Percentiles rank a stretch among this genome's conserved stretches.
Conservation (phyloP, 2,329 filamentous ascomycete species). For the Diaporthe amygdali region DNA sequence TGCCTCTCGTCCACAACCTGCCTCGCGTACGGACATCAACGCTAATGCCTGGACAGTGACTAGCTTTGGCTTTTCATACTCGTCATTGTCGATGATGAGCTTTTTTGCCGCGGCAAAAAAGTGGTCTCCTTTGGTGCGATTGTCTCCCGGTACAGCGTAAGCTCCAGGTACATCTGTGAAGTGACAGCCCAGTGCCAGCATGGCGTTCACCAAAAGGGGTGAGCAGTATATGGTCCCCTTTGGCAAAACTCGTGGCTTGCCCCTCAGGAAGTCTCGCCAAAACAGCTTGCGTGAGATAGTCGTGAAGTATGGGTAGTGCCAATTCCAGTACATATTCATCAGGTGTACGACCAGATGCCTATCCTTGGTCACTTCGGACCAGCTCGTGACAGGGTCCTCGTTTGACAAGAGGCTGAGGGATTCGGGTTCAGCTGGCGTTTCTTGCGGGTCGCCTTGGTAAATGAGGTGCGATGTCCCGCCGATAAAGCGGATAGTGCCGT, state of each 20-base stretch:
- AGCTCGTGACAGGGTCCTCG: conserved; percentile 78
- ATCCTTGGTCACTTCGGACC: conserved; percentile 87
- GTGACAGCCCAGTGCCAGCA: conserved; percentile 91
- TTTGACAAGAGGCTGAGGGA: conserved; percentile 53
- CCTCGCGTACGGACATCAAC: conserved; percentile 95
- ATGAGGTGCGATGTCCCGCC: conserved; percentile 94
- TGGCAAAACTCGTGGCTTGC: conserved; percentile 59
- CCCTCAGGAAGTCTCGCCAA: conserved; percentile 81
- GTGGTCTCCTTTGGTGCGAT: conserved; percentile 88
- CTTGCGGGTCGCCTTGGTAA: conserved; percentile 65
- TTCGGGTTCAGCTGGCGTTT: conserved; percentile 46
- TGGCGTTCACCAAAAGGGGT: conserved; percentile 87
- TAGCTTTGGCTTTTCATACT: conserved; percentile 87
- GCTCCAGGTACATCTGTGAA: conserved; percentile 82
- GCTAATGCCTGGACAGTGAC: conserved; percentile 93
- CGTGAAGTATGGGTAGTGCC: conserved; percentile 97
- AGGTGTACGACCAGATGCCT: conserved; percentile 81
- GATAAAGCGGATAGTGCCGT: conserved; percentile 88
- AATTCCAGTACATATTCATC: conserved; percentile 97
- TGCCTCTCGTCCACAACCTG: conserved; percentile 89
- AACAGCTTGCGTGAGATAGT: conserved; percentile 87
- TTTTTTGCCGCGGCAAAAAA: conserved; percentile 95
- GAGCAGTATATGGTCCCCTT: conserved; percentile 80
- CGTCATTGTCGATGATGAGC: conserved; percentile 86
- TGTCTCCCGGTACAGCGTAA: conserved; percentile 73